phyloP scores from a whole-genome alignment of 805 yeast genomes.

The Candida silvicultrix region DNA sequence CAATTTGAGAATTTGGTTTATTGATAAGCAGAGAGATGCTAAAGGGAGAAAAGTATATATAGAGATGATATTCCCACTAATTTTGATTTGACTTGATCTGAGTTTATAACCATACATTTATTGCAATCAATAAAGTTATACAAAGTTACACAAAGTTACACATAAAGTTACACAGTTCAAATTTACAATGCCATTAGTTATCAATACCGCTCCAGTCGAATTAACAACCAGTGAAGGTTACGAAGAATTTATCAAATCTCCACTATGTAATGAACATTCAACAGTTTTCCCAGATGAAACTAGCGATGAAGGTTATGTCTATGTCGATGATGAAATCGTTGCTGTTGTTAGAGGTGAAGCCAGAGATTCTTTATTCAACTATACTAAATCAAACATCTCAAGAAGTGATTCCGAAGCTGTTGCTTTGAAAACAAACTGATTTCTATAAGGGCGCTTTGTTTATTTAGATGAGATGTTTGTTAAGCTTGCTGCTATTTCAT shows the following conservation, averaged over 20 bases:
- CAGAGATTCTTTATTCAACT: constrained; percentile 21
- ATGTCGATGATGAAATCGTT: constrained; percentile 27
- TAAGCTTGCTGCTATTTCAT: not conserved
- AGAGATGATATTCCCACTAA: not conserved
- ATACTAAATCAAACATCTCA: not conserved
- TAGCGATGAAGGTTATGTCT: constrained; percentile 28
- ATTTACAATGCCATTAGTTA: constrained; percentile 4
- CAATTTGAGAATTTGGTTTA: no score
- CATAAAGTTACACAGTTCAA: no score
- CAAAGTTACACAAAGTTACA: no score
- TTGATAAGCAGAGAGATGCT: no score
- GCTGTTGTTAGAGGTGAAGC: constrained; percentile 35
- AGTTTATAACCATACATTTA: no score
- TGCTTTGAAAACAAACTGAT: not conserved
- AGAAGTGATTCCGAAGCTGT: not conserved
- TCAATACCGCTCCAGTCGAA: constrained; percentile 31
- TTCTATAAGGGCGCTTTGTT: not conserved
- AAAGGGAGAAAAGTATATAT: not conserved
- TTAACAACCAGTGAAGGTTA: constrained; percentile 33
- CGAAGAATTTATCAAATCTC: constrained; percentile 31
- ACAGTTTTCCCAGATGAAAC: constrained; percentile 31
- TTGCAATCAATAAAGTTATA: not conserved
- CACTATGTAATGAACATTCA: constrained; percentile 22
- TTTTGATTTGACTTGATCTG: not conserved
- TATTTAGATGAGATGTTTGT: no score